Evolutionary conservation across 768 basidiomycete species (phyloP).

Genomic region (Boletus subcaerulescens): DNA sequence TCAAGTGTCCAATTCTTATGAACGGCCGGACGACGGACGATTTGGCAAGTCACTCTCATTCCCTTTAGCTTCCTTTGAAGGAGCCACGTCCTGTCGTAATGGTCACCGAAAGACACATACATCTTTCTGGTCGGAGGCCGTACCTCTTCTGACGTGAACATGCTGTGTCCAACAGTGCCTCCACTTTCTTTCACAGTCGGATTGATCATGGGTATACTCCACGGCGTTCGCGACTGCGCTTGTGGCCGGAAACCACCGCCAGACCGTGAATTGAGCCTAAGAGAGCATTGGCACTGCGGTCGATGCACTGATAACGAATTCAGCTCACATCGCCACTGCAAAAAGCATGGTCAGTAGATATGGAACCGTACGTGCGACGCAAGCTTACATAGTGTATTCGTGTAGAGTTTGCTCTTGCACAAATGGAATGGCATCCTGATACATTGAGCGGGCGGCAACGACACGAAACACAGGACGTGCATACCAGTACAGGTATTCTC

Average conservation of each 20-base stretch:
- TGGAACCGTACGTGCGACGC: background rate
- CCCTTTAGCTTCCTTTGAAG: background rate
- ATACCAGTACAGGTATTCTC: conserved; percentile 18
- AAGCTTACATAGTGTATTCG: conserved; percentile 19
- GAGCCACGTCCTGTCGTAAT: conserved; percentile 1
- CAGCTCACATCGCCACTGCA: conserved; percentile 16
- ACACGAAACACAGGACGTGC: background rate
- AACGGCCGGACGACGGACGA: background rate
- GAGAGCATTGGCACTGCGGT: background rate
- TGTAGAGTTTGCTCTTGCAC: conserved; percentile 24
- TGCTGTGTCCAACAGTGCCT: background rate
- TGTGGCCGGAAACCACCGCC: conserved; percentile 1
- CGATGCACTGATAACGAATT: background rate
- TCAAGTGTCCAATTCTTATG: background rate
- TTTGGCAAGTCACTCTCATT: background rate
- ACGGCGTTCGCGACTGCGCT: background rate
- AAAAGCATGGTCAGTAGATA: background rate
- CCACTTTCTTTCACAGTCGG: background rate
- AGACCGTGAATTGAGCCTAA: conserved; percentile 14
- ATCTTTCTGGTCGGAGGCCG: background rate
- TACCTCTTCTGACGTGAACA: conserved; percentile 3
- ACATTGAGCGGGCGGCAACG: background rate
- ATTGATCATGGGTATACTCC: conserved; percentile 9
- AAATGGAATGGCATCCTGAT: conserved; percentile 22
- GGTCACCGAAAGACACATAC: background rate